phyloP scores from a whole-genome alignment of 1,284 basidiomycete species.

The Fistulina hepatica region DNA sequence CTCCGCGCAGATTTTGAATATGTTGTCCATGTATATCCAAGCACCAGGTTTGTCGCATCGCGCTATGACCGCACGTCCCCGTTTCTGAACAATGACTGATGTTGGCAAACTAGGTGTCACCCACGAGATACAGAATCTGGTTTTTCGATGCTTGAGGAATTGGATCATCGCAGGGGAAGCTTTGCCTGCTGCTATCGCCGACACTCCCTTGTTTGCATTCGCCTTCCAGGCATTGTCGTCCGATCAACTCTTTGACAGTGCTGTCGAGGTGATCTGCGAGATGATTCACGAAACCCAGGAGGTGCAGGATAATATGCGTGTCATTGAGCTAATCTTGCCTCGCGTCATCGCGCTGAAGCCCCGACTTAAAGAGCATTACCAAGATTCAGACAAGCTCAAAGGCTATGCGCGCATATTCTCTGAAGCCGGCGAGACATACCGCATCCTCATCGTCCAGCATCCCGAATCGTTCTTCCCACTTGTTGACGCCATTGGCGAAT shows the following conservation, averaged over 20 bases:
- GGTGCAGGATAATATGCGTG: conserved; percentile 85
- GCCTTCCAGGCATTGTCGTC: conserved; percentile 79
- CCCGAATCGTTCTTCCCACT: conserved; percentile 87
- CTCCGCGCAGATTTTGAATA: conserved; percentile 61
- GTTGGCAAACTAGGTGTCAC: conserved; percentile 62
- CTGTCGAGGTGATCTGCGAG: conserved; percentile 88
- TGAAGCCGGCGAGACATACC: conserved; percentile 95
- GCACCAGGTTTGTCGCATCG: conserved; percentile 58
- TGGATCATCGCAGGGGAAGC: conserved; percentile 91
- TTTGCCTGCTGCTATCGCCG: conserved; percentile 28
- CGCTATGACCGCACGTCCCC: too few relatives aligned
- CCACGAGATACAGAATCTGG: conserved; percentile 65
- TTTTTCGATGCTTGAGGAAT: conserved; percentile 80
- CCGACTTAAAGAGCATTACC: conserved; percentile 45
- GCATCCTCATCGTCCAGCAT: conserved; percentile 81
- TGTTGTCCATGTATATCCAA: conserved; percentile 84
- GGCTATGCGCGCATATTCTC: conserved; percentile 89
- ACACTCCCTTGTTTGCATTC: conserved; percentile 75
- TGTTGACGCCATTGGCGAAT: conserved; percentile 90
- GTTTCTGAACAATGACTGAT: not conserved
- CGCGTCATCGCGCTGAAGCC: conserved; percentile 66
- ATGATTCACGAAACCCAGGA: conserved; percentile 98
- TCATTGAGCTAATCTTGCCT: conserved; percentile 83
- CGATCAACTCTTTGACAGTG: conserved; percentile 84
- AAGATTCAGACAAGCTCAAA: conserved; percentile 83